Evolutionary conservation across 371 early-diverging fungal genomes (phyloP).

Genomic region (Zychaea mexicana): DNA sequence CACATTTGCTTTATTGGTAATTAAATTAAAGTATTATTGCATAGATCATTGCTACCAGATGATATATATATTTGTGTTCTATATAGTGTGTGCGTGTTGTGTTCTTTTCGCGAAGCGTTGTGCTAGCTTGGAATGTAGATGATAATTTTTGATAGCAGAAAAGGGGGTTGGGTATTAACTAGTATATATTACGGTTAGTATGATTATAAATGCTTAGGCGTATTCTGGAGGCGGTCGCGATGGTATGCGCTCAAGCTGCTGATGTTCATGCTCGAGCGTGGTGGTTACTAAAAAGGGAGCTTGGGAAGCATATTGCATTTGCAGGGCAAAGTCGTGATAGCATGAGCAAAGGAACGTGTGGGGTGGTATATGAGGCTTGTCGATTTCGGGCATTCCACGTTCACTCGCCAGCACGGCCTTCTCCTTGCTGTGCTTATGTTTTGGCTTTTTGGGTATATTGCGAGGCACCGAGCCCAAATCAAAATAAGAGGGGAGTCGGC

Average conservation of each 20-base stretch:
- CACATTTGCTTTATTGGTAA: slow-evolving; percentile 4
- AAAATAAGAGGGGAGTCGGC: slow-evolving; percentile 44
- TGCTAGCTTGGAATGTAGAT: not conserved
- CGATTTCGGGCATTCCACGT: slow-evolving; percentile 2
- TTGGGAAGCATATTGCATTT: slow-evolving; percentile 46
- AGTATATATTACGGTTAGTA: not conserved
- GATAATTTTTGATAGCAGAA: not conserved
- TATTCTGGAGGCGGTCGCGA: slow-evolving; percentile 50
- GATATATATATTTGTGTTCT: not conserved
- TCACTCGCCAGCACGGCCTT: not conserved
- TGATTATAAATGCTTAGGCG: slow-evolving; percentile 7
- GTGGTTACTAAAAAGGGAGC: slow-evolving; percentile 21
- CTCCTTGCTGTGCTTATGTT: not conserved
- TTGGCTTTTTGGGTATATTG: not conserved
- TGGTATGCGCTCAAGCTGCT: slow-evolving; percentile 30
- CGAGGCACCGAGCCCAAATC: slow-evolving; percentile 30
- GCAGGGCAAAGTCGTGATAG: slow-evolving; percentile 38
- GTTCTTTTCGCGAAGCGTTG: not conserved
- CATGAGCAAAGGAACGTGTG: slow-evolving; percentile 36
- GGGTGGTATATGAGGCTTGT: slow-evolving; percentile 10
- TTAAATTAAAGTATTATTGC: slow-evolving; percentile 4
- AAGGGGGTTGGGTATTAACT: not conserved
- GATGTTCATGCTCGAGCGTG: not conserved
- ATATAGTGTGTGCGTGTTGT: not conserved
- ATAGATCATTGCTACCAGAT: not conserved